phyloP scores from a whole-genome alignment of 2,329 filamentous ascomycete genomes.

The Arthroderma sp. region DNA sequence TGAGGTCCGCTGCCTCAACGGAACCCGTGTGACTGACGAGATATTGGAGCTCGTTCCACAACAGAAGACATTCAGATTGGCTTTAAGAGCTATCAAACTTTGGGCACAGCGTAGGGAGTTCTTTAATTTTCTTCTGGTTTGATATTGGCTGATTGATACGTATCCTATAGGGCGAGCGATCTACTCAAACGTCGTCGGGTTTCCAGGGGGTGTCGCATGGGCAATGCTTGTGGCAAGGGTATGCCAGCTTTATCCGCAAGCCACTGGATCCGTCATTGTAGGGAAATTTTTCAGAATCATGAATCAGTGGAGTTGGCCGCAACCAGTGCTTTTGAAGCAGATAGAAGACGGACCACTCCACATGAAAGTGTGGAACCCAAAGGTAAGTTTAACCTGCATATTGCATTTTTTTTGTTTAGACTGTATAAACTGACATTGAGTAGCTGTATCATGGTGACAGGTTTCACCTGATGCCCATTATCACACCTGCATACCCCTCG shows the following conservation, averaged over 20 bases:
- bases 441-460: conserved; percentile 67
- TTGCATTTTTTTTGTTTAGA: background rate
- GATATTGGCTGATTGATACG: background rate
- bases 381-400: conserved; percentile 38
- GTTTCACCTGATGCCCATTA: conserved; percentile 91
- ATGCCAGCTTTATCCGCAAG: conserved; percentile 90
- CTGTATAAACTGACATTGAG: background rate
- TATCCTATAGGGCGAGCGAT: conserved; percentile 54
- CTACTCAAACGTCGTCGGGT: conserved; percentile 93
- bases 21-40: conserved; percentile 85
- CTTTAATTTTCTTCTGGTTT: background rate
- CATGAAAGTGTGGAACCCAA: conserved; percentile 88
- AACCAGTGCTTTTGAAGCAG: conserved; percentile 78
- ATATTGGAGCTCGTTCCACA: conserved; percentile 83
- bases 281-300: conserved; percentile 92
- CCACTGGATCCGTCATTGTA: conserved; percentile 75
- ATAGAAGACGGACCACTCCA: conserved; percentile 72
- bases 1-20: conserved; percentile 81
- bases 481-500: conserved; percentile 91
- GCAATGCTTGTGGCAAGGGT: conserved; percentile 93
- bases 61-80: conserved; percentile 75
- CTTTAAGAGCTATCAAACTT: conserved; percentile 82
- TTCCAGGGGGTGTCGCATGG: conserved; percentile 93
- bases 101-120: conserved; percentile 61
- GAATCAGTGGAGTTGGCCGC: conserved; percentile 82